These are phyloP conservation scores for Macadamia integrifolia DNA, from an alignment of 164 flowering plant genomes.

Conservation along the genomic window DNA sequence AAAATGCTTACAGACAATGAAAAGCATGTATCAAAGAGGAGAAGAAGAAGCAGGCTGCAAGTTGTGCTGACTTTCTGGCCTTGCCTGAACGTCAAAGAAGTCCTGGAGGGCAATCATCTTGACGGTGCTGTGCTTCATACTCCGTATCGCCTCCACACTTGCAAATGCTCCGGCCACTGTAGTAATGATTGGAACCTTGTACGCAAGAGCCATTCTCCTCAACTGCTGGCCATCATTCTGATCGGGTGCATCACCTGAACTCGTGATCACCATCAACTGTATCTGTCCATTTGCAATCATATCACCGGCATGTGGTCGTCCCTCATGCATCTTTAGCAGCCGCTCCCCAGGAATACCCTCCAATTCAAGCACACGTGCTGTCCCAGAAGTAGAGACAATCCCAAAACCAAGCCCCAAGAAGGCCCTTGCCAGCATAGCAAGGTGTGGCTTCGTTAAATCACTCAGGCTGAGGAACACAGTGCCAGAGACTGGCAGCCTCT, in stretches of 20 bases:
- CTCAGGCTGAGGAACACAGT: constrained; percentile 81
- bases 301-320: constrained; percentile 90
- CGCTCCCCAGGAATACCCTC: constrained; percentile 68
- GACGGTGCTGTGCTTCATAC: constrained; percentile 56
- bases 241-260: constrained; percentile 82
- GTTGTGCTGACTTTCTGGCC: constrained; percentile 12
- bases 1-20: background rate
- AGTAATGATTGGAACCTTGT: constrained; percentile 82
- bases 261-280: constrained; percentile 91
- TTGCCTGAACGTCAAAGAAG: constrained; percentile 36
- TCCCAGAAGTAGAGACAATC: constrained; percentile 75
- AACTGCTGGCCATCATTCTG: constrained; percentile 73
- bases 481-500: constrained; percentile 75
- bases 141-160: constrained; percentile 68
- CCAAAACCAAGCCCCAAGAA: constrained; percentile 61
- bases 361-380: constrained; percentile 66
- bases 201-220: constrained; percentile 88
- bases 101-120: constrained; percentile 85
- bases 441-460: constrained; percentile 75
- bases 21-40: background rate
- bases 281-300: constrained; percentile 81
- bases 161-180: constrained; percentile 87
- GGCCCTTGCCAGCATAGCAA: constrained; percentile 57
- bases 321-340: constrained; percentile 91
- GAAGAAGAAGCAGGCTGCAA: constrained; percentile 55